Base-by-base conservation (phyloP, 1,284 basidiomycete genomes). In the Ganoderma multipileum region DNA sequence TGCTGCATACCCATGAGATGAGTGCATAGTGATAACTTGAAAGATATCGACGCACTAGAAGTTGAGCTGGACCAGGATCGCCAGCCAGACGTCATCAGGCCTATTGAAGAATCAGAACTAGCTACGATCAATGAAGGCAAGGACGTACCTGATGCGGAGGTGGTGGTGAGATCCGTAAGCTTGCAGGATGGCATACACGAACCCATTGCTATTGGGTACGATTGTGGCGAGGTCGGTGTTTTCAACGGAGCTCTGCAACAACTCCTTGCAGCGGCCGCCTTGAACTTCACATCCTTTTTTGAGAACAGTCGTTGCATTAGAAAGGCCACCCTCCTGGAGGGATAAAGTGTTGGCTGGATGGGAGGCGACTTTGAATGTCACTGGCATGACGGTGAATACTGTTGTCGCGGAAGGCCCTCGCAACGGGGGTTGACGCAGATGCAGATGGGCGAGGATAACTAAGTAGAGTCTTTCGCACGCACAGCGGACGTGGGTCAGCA, bases 141-240 rank as follows among this genome's bases (percentile, higher is more conserved):
- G 2, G 6, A 33, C 54, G 26, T 9, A 58, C 55, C 55, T 18
- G n/a, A 58, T 58, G 11, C 71, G 77, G 97, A 98, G 83, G 99
- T 99, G 86, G 93, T 95, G 80, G 94, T 97, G 58, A 99, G 85
- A 70, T 12, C 55, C 55, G n/a, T 58, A 58, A 16, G 47, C 47
- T 12, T 52, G 23, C 12, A 52, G 18, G 30, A 20, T 30, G 18
- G 54, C 54, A 5, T 55, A 33, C 2, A 55, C 54, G 20, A 55
- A 55, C 16, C 54, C 54, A 30, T 55, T 55, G 54, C 54, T 55
- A 12, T 36, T 20, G 28, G 54, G 54, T 11, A 30, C 30, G 8
- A 55, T 33, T 9, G 30, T 55, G 8, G 30, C 7, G 18, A 55
- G 18, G 26, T 55, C 30, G 9, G 18, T 12, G 4, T 18, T 11